phyloP scores from a whole-genome alignment of 2,329 filamentous ascomycete species.

The Curvularia spicifera region DNA sequence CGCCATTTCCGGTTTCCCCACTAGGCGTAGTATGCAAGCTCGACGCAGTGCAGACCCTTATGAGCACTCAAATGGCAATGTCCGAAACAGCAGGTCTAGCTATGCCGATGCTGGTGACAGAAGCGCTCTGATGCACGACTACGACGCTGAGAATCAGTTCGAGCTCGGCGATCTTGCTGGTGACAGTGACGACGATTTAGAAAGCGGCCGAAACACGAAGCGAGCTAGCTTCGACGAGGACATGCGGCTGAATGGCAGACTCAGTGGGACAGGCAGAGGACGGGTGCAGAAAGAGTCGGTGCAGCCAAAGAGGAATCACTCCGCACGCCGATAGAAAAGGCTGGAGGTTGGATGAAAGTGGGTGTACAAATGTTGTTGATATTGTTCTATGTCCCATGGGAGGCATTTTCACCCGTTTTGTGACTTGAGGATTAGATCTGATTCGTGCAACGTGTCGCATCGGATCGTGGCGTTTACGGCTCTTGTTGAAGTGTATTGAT shows the following conservation, averaged over 20 bases:
- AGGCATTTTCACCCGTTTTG: constrained; percentile 1
- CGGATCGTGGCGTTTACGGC: constrained; percentile 24
- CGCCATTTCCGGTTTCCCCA: constrained; percentile 86
- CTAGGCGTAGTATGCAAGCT: constrained; percentile 90
- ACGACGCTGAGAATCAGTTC: constrained; percentile 79
- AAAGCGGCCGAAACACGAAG: constrained; percentile 32
- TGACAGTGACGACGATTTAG: constrained; percentile 58
- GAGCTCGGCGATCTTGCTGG: constrained; percentile 80
- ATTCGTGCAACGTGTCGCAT: constrained; percentile 8
- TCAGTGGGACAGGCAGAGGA: constrained; percentile 37
- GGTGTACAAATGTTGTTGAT: constrained; percentile 4
- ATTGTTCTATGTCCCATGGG: neutral
- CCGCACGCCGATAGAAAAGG: constrained; percentile 24
- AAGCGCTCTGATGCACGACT: constrained; percentile 83
- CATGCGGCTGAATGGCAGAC: constrained; percentile 23
- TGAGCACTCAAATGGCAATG: constrained; percentile 51
- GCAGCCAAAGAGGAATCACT: constrained; percentile 32
- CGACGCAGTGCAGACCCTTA: constrained; percentile 63
- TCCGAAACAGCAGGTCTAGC: constrained; percentile 19
- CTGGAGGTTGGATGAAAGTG: neutral
- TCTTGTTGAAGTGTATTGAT: constrained; percentile 10
- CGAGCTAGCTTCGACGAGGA: constrained; percentile 23
- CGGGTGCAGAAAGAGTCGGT: constrained; percentile 41
- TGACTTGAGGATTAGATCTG: constrained; percentile 1
- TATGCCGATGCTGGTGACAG: constrained; percentile 62